Percentiles rank a stretch among this genome's conserved stretches.
Evolutionary conservation across 345 rosid genomes (phyloP).

Genomic region (Arabidopsis suecica): DNA sequence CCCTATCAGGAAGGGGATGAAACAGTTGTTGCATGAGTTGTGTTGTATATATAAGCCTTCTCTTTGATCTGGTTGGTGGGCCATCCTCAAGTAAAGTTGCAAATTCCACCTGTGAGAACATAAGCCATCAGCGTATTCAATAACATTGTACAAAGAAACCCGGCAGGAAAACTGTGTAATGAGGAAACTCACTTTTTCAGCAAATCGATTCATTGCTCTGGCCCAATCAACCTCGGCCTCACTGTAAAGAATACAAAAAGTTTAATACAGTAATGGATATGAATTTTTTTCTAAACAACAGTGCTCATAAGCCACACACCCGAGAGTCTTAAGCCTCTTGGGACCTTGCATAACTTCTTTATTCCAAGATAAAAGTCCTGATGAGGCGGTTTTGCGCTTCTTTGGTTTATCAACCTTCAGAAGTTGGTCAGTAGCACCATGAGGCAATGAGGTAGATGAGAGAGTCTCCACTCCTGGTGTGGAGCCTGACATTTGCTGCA

Average conservation of each 20-base stretch:
- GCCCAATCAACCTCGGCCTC: constrained; percentile 74
- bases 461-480: constrained; percentile 48
- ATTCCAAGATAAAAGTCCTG: constrained; percentile 64
- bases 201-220: constrained; percentile 57
- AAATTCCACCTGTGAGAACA: constrained; percentile 65
- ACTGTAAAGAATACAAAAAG: constrained; percentile 52
- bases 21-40: constrained; percentile 84
- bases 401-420: constrained; percentile 43
- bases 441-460: constrained; percentile 46
- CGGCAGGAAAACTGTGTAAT: neutral
- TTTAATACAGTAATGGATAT: neutral
- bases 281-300: neutral
- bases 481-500: constrained; percentile 43
- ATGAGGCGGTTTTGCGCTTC: constrained; percentile 64
- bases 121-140: constrained; percentile 25
- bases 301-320: constrained; percentile 51
- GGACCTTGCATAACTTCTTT: constrained; percentile 57
- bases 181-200: constrained; percentile 68
- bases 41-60: constrained; percentile 75
- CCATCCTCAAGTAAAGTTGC: constrained; percentile 61
- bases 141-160: constrained; percentile 32
- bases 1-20: constrained; percentile 54
- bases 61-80: constrained; percentile 58
- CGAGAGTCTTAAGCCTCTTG: constrained; percentile 53
- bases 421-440: constrained; percentile 47